phyloP scores from a whole-genome alignment of 495 filamentous ascomycete species.

The Neurospora hispaniola region DNA sequence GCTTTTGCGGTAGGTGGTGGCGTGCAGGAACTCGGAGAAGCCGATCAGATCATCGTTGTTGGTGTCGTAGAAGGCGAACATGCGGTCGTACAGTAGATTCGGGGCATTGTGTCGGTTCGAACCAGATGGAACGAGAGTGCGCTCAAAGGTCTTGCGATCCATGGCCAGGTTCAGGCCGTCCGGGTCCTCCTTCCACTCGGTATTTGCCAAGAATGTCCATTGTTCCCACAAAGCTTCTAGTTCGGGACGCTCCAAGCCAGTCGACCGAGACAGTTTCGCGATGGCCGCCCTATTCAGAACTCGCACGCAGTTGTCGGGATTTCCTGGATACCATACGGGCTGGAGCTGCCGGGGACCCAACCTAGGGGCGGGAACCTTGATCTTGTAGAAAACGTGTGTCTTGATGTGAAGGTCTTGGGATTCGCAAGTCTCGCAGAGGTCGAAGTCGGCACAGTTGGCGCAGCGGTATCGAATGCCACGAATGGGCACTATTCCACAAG shows the following conservation, averaged over 20 bases:
- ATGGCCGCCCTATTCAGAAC: conserved; percentile 53
- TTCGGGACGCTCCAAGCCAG: conserved; percentile 69
- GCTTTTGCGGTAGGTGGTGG: conserved; percentile 69
- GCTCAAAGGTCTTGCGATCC: conserved; percentile 81
- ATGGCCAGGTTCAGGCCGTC: conserved; percentile 70
- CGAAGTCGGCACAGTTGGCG: conserved; percentile 85
- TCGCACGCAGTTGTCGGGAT: conserved; percentile 52
- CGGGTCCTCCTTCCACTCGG: conserved; percentile 76
- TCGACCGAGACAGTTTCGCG: conserved; percentile 55
- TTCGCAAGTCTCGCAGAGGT: conserved; percentile 85
- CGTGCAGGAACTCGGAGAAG: conserved; percentile 85
- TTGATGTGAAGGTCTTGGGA: conserved; percentile 74
- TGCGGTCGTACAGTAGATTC: conserved; percentile 86
- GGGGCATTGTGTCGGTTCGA: conserved; percentile 65
- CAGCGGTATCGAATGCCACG: conserved; percentile 86
- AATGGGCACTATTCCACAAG: conserved; percentile 75
- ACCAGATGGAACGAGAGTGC: conserved; percentile 74
- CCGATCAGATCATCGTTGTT: conserved; percentile 81
- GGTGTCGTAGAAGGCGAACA: conserved; percentile 93
- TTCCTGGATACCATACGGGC: conserved; percentile 83
- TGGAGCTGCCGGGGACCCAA: conserved; percentile 49
- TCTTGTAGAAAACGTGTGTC: conserved; percentile 94
- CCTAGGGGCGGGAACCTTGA: conserved; percentile 37
- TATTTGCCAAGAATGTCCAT: conserved; percentile 82
- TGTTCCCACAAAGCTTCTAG: conserved; percentile 93